A percentile compares a stretch with the other conserved stretches of the same genome.
phyloP scores from a whole-genome alignment of 257 asterid species.

The Nicotiana obtusifolia region DNA sequence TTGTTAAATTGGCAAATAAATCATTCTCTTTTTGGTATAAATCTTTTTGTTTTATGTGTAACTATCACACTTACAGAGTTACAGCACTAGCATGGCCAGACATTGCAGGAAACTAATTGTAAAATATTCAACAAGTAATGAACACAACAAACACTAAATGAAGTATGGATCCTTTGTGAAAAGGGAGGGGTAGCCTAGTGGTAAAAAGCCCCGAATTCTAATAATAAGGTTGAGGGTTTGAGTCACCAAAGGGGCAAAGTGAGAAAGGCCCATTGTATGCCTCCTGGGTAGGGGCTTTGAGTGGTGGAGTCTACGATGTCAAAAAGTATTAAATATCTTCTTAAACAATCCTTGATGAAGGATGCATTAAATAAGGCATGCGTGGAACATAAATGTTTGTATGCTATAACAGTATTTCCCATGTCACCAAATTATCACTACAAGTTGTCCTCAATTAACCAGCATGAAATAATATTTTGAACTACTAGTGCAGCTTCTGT shows the following conservation, averaged over 20 bases:
- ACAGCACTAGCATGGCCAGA: background rate
- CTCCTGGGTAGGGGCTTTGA: background rate
- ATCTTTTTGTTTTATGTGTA: background rate
- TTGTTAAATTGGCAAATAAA: constrained; percentile 13
- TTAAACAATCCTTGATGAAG: background rate
- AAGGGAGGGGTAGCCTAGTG: background rate
- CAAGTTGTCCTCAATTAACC: background rate
- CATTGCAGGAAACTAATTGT: background rate
- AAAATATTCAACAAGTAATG: background rate
- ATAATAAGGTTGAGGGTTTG: background rate
- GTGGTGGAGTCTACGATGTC: background rate
- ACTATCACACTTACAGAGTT: background rate
- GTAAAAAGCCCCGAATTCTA: background rate
- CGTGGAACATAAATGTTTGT: background rate
- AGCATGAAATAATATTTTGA: background rate
- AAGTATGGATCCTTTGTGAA: background rate
- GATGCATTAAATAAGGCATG: background rate
- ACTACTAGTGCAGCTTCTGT: background rate
- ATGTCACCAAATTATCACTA: background rate
- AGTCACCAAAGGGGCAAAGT: background rate
- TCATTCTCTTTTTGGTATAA: background rate
- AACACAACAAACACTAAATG: background rate
- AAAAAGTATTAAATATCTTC: background rate
- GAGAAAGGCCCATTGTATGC: background rate
- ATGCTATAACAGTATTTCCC: background rate